A percentile compares a stretch with the other conserved stretches of the same genome.
Evolutionary conservation across 2,329 filamentous ascomycete genomes (phyloP).

Genomic region (Sporothrix luriei): DNA sequence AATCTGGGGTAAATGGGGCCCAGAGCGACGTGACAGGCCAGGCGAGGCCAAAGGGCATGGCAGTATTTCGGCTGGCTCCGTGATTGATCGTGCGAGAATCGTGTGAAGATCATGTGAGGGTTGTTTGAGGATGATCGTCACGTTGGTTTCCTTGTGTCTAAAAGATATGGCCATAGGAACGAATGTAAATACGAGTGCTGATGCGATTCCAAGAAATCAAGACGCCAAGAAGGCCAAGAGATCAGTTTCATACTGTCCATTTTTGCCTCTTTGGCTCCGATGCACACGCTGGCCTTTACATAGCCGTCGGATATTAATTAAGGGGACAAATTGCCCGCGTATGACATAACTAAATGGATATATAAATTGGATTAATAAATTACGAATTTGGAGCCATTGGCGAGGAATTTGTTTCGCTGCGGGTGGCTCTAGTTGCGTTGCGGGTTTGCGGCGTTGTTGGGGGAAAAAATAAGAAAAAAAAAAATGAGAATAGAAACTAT

Average conservation of each 20-base stretch:
- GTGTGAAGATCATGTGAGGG: too few species aligned
- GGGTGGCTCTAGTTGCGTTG: too few species aligned
- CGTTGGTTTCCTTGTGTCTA: background rate
- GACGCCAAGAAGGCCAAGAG: background rate
- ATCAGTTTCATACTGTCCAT: background rate
- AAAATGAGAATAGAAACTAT: too few species aligned
- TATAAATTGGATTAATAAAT: background rate
- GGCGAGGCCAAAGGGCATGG: background rate
- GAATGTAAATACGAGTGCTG: background rate
- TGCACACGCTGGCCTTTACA: background rate
- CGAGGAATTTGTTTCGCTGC: too few species aligned
- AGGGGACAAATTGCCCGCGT: background rate
- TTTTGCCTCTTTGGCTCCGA: background rate
- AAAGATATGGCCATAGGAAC: background rate
- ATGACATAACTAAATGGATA: background rate
- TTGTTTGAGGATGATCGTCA: background rate
- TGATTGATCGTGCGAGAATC: background rate
- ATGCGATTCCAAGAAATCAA: background rate
- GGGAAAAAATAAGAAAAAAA: too few species aligned
- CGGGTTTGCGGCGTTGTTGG: too few species aligned
- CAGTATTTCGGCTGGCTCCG: background rate
- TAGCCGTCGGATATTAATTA: conserved; percentile 13
- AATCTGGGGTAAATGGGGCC: conserved; percentile 21
- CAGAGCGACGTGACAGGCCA: background rate
- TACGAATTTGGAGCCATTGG: too few species aligned